Evolutionary conservation across 441 rosid species (phyloP).

Genomic region (Euphorbia schlechtendalii): DNA sequence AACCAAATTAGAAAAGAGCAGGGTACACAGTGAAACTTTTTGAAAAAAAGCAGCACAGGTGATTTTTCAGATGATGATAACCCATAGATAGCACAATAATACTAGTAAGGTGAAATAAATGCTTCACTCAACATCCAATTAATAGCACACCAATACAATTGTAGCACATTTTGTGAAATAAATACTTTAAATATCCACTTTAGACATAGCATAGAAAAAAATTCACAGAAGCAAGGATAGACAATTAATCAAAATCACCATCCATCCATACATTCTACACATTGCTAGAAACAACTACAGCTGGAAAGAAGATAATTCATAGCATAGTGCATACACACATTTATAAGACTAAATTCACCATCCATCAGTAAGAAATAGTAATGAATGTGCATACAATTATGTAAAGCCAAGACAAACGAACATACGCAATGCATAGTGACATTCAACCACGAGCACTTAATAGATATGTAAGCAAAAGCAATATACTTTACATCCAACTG

Average conservation of each 20-base stretch:
- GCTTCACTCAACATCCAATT: neutral
- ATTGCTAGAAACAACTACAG: neutral
- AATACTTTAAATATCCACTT: neutral
- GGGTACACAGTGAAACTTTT: constrained; percentile 20
- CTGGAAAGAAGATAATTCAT: neutral
- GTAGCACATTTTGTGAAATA: neutral
- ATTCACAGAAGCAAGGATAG: neutral
- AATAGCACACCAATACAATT: neutral
- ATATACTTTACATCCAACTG: neutral
- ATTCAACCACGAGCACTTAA: neutral
- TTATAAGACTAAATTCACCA: neutral
- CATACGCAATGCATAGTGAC: neutral
- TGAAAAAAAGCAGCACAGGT: constrained; percentile 54
- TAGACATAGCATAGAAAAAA: neutral
- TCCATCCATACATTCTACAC: neutral
- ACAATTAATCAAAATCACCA: neutral
- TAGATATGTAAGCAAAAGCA: neutral
- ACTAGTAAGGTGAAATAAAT: neutral
- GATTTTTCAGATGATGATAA: neutral
- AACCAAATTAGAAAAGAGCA: neutral
- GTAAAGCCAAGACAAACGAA: neutral
- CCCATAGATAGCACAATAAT: constrained; percentile 6
- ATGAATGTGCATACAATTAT: neutral
- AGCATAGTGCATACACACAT: neutral
- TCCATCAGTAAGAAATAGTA: neutral